Conservation (phyloP, 176 grass and related monocot genomes). For the Zoysia japonica region DNA sequence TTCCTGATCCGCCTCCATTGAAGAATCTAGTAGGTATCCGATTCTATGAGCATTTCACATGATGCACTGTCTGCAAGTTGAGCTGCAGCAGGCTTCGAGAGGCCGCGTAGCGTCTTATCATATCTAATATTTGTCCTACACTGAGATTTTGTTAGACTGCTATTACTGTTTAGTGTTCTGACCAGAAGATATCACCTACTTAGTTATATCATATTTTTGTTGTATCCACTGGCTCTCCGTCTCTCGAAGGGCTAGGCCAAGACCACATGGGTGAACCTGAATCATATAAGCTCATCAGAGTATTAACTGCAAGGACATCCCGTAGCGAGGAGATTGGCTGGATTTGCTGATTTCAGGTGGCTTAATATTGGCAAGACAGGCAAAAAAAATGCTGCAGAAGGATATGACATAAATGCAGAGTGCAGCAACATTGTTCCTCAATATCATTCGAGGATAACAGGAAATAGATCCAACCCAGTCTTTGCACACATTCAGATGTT, state of each 20-base stretch:
- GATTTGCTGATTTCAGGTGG: background rate
- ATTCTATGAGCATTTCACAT: slow-evolving; percentile 43
- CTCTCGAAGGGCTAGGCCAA: no score
- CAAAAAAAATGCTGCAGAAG: background rate
- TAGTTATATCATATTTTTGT: background rate
- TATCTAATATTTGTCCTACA: slow-evolving; percentile 2
- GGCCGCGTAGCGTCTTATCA: slow-evolving; percentile 34
- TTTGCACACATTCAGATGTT: background rate
- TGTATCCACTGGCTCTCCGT: no score
- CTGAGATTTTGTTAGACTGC: slow-evolving; percentile 1
- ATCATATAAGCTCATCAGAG: background rate
- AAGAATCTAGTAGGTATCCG: slow-evolving; percentile 43
- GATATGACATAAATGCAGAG: background rate
- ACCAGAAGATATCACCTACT: background rate
- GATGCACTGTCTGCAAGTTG: slow-evolving; percentile 15
- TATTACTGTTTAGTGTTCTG: slow-evolving; percentile 1
- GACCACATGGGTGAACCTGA: background rate
- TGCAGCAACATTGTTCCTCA: background rate
- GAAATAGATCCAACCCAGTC: background rate
- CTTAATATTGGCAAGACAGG: background rate
- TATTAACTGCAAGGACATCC: background rate
- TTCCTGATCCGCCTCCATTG: slow-evolving; percentile 20
- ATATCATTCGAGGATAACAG: background rate
- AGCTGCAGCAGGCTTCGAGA: slow-evolving; percentile 36
- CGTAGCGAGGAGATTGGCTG: background rate